phyloP scores from a whole-genome alignment of 805 yeast species.

The Suhomyces faveliae region DNA sequence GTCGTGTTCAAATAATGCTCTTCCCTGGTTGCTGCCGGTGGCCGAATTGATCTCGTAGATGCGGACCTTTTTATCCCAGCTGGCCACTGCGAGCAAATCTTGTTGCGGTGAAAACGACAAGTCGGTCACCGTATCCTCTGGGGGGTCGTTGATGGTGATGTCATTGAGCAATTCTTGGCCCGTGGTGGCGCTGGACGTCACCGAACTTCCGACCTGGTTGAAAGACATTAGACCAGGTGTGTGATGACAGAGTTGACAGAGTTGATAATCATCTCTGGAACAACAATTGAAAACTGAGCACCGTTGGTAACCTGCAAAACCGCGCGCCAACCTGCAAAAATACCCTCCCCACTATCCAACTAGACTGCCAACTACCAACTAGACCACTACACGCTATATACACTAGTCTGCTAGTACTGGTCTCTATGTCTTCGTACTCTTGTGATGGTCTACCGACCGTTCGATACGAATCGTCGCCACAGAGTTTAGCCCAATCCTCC shows the following conservation, averaged over 20 bases:
- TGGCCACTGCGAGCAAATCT: conserved; percentile 74
- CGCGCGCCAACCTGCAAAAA: background rate
- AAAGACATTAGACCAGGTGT: conserved; percentile 44
- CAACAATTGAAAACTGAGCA: background rate
- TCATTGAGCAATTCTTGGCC: conserved; percentile 68
- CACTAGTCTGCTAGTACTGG: too few relatives aligned
- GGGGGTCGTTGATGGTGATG: conserved; percentile 69
- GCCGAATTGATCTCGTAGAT: conserved; percentile 78
- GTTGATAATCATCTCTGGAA: background rate
- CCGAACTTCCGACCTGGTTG: conserved; percentile 19
- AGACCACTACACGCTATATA: too few relatives aligned
- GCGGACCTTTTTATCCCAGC: conserved; percentile 95
- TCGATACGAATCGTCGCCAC: background rate
- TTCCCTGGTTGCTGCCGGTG: conserved; percentile 77
- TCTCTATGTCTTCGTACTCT: too few relatives aligned
- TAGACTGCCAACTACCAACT: background rate
- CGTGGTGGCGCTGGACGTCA: conserved; percentile 43
- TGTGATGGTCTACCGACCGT: background rate
- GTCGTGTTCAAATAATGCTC: conserved; percentile 86
- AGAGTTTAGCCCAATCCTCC: conserved; percentile 1
- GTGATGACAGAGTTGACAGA: too few relatives aligned
- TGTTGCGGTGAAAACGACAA: conserved; percentile 83
- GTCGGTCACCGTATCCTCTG: conserved; percentile 89
- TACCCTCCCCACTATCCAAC: background rate
- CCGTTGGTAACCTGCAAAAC: background rate